These are phyloP conservation scores for Cordyceps militaris DNA, from an alignment of 2,329 filamentous ascomycete genomes.

Conservation along the genomic window DNA sequence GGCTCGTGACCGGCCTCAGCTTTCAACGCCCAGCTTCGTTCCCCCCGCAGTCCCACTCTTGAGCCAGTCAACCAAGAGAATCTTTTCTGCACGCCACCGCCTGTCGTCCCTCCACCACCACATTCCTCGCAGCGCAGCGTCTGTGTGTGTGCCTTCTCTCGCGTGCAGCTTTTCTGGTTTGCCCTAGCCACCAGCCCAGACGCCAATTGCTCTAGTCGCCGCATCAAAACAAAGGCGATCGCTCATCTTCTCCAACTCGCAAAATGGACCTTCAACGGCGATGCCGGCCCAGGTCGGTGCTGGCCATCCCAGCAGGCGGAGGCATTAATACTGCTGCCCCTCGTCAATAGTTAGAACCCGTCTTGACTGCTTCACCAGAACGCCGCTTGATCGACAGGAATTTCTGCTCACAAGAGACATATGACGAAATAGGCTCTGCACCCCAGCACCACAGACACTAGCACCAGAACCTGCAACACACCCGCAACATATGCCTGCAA, in stretches of 20 bases:
- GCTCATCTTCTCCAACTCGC: neutral
- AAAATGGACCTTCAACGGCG: too few species aligned
- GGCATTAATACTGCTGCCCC: neutral
- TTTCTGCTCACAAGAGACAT: neutral
- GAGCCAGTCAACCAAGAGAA: neutral
- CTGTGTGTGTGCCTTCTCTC: neutral
- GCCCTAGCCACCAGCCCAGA: neutral
- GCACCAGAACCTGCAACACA: neutral
- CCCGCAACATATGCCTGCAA: neutral
- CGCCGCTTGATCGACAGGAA: neutral
- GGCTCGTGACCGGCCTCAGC: constrained; percentile 7
- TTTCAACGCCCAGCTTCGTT: neutral
- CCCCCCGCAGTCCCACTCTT: neutral
- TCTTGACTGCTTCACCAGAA: neutral
- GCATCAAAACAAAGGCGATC: neutral
- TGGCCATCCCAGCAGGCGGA: neutral
- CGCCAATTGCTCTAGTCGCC: neutral
- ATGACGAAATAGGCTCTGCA: neutral
- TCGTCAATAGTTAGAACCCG: neutral
- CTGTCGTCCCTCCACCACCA: neutral
- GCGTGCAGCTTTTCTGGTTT: neutral
- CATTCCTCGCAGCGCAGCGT: neutral
- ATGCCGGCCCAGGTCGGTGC: neutral
- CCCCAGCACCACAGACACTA: neutral
- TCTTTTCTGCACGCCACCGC: constrained; percentile 1